Percentiles rank a stretch among this genome's conserved stretches.
phyloP scores from a whole-genome alignment of 2,329 filamentous ascomycete genomes.

The Ophiosphaerella herpotricha region DNA sequence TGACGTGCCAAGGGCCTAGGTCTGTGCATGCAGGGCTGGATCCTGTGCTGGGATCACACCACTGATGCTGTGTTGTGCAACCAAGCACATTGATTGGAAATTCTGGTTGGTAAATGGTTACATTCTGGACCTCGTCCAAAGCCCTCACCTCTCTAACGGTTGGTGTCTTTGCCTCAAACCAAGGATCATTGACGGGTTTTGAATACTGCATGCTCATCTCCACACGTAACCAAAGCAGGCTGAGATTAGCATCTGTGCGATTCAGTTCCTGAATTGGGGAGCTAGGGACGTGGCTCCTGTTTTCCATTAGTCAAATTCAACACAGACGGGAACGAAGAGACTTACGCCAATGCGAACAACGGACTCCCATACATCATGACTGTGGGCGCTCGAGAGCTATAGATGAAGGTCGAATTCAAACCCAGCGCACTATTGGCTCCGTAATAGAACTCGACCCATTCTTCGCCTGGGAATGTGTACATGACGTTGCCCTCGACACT shows the following conservation, averaged over 20 bases:
- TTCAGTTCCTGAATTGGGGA: background rate
- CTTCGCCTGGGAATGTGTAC: background rate
- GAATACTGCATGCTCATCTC: background rate
- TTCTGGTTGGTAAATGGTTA: background rate
- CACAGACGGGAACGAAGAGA: slow-evolving; percentile 29
- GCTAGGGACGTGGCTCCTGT: background rate
- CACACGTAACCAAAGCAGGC: background rate
- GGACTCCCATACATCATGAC: background rate
- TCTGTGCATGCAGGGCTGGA: background rate
- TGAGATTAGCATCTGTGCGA: background rate
- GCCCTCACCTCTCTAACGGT: background rate
- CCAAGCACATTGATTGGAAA: background rate
- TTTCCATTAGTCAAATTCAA: background rate
- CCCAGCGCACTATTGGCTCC: background rate
- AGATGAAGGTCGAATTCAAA: background rate
- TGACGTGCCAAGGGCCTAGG: background rate
- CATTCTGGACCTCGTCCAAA: background rate
- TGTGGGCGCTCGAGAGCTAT: background rate
- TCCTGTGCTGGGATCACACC: background rate
- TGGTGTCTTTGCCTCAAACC: background rate
- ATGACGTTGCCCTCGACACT: background rate
- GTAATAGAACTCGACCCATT: background rate
- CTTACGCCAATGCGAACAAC: background rate
- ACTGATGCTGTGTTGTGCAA: background rate
- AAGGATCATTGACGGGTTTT: background rate